Evolutionary conservation across 208 protist genomes (phyloP).

Genomic region (Tritrichomonas foetus): DNA sequence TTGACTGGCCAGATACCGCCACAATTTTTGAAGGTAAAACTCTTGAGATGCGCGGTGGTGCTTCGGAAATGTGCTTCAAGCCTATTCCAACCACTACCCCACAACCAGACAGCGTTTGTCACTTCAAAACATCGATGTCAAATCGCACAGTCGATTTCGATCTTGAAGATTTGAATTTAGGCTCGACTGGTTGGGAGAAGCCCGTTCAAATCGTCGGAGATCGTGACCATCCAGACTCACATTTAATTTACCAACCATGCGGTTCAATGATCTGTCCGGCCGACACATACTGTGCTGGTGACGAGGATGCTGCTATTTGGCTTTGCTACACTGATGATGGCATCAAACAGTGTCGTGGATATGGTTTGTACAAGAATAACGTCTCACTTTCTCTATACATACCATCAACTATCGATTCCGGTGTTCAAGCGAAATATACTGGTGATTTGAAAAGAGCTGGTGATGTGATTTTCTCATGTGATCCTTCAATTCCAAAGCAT

Average conservation of each 20-base stretch:
- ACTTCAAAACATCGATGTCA: neutral
- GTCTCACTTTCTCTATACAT: neutral
- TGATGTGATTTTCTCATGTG: neutral
- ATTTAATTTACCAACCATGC: neutral
- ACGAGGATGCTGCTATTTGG: neutral
- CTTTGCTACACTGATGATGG: neutral
- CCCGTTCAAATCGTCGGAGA: neutral
- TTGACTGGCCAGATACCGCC: neutral
- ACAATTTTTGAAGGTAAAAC: neutral
- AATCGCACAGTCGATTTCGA: neutral
- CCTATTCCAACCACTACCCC: neutral
- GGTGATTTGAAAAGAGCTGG: neutral
- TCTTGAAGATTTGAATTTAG: neutral
- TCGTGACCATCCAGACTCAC: neutral
- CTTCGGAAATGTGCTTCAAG: neutral
- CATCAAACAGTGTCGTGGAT: neutral
- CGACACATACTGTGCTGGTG: neutral
- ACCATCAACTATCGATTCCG: neutral
- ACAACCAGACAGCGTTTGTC: neutral
- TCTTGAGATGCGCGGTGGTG: neutral
- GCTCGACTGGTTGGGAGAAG: neutral
- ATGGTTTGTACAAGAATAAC: neutral
- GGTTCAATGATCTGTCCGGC: neutral
- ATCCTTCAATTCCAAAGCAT: neutral
- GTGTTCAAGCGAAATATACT: neutral